These are phyloP conservation scores for Arthrocladium fulminans DNA, from an alignment of 2,329 filamentous ascomycete genomes.

Conservation along the genomic window DNA sequence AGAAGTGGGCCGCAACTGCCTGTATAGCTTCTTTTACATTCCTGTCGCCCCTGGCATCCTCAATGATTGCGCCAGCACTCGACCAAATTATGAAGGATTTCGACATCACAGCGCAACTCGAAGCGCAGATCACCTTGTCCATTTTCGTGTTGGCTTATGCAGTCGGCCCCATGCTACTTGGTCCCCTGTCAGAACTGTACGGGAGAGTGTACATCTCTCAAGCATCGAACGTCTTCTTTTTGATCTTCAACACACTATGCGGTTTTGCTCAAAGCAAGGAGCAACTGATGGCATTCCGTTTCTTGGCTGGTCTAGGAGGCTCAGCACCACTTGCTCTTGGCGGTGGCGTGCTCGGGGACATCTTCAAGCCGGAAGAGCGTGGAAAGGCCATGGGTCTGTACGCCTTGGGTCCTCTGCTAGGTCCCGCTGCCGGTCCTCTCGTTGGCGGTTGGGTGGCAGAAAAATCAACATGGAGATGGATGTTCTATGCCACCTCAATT, in stretches of 20 bases:
- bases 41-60: slow-evolving; percentile 55
- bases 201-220: slow-evolving; percentile 49
- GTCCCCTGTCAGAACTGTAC: slow-evolving; percentile 49
- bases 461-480: slow-evolving; percentile 24
- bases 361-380: slow-evolving; percentile 24
- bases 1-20: slow-evolving; percentile 51
- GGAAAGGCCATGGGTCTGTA: slow-evolving; percentile 24
- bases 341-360: slow-evolving; percentile 33
- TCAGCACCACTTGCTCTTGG: slow-evolving; percentile 48
- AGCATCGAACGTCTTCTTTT: slow-evolving; percentile 46
- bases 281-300: slow-evolving; percentile 51
- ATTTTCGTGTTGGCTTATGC: slow-evolving; percentile 50
- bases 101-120: slow-evolving; percentile 36
- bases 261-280: slow-evolving; percentile 46
- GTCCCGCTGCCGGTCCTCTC: slow-evolving; percentile 47
- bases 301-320: slow-evolving; percentile 49
- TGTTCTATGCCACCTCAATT: slow-evolving; percentile 50
- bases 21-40: slow-evolving; percentile 52
- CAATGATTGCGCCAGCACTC: slow-evolving; percentile 50
- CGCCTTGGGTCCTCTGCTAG: slow-evolving; percentile 24
- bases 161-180: slow-evolving; percentile 44
- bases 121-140: slow-evolving; percentile 44
- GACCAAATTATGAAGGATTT: slow-evolving; percentile 46
- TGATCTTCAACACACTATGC: slow-evolving; percentile 54
- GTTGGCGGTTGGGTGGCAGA: slow-evolving; percentile 53